Percentiles rank a stretch among this genome's conserved stretches.
Conservation (phyloP, 805 yeast species). For the Sugiyamaella qingdaonensis region DNA sequence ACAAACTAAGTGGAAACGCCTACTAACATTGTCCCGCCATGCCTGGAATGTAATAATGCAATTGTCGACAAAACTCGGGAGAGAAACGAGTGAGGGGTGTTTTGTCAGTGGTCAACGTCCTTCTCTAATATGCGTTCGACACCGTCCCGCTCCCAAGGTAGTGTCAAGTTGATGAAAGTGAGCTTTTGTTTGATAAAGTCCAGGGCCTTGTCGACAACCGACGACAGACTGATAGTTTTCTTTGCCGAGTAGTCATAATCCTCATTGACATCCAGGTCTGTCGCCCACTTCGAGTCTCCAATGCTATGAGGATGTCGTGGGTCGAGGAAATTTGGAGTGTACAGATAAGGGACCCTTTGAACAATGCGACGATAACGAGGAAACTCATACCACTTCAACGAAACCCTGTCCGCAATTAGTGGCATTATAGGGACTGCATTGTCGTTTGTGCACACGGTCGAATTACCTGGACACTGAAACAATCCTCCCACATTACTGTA, state of each 20-base stretch:
- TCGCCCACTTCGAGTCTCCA: conserved; percentile 13
- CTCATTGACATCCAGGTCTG: conserved; percentile 46
- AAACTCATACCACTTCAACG: conserved; percentile 42
- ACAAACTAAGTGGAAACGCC: too few species aligned
- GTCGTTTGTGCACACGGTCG: conserved; percentile 20
- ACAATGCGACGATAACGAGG: conserved; percentile 26
- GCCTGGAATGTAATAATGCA: too few species aligned
- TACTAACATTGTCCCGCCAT: too few species aligned
- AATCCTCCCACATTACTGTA: conserved; percentile 61
- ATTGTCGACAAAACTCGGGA: too few species aligned
- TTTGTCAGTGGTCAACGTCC: not conserved
- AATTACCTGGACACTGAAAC: conserved; percentile 42
- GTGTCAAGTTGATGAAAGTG: not conserved
- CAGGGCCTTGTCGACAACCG: conserved; percentile 28
- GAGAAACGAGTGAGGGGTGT: too few species aligned
- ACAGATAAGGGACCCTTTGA: conserved; percentile 55
- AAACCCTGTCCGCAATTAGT: conserved; percentile 52
- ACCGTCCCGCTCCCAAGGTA: not conserved
- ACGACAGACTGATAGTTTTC: conserved; percentile 37
- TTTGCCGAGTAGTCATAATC: conserved; percentile 39
- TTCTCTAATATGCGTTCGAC: not conserved
- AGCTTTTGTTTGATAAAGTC: conserved; percentile 20
- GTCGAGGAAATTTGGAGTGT: conserved; percentile 42
- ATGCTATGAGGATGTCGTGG: conserved; percentile 21
- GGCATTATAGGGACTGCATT: conserved; percentile 48